Conservation (phyloP, 306 rosid species). For the Sicyos edulis region DNA sequence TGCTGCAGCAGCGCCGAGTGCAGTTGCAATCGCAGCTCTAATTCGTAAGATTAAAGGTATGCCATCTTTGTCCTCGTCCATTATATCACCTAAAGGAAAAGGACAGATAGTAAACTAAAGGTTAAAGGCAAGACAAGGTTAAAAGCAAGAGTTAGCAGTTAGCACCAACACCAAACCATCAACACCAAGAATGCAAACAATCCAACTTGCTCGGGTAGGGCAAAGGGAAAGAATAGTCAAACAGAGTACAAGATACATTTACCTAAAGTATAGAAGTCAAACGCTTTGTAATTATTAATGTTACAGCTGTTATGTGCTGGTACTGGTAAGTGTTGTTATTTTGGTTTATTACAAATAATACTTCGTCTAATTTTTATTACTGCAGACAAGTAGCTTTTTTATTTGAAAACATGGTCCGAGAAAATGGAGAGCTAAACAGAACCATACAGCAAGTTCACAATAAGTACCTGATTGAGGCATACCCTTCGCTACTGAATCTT, state of each 20-base stretch:
- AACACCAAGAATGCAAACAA: background rate
- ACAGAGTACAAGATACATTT: background rate
- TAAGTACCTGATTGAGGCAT: conserved; percentile 50
- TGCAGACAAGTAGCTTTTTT: background rate
- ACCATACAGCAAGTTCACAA: background rate
- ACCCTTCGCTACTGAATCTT: conserved; percentile 44
- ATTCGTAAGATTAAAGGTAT: conserved; percentile 56
- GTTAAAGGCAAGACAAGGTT: background rate
- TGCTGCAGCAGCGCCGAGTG: conserved; percentile 93
- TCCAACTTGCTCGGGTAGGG: background rate
- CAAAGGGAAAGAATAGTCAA: background rate
- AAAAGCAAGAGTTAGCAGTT: conserved; percentile 7
- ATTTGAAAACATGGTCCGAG: conserved; percentile 1
- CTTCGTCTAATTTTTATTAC: background rate
- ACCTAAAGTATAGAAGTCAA: too few species aligned
- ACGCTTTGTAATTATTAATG: too few species aligned
- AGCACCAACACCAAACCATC: background rate
- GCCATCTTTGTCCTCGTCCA: conserved; percentile 34
- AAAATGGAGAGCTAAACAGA: background rate
- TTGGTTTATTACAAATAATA: too few species aligned
- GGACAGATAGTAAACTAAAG: background rate
- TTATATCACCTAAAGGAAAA: conserved; percentile 35
- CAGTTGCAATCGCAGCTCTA: conserved; percentile 77
- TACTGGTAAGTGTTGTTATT: too few species aligned
- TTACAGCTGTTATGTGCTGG: too few species aligned